These are phyloP conservation scores for Penicillium lagena DNA, from an alignment of 495 filamentous ascomycete species.

Conservation along the genomic window DNA sequence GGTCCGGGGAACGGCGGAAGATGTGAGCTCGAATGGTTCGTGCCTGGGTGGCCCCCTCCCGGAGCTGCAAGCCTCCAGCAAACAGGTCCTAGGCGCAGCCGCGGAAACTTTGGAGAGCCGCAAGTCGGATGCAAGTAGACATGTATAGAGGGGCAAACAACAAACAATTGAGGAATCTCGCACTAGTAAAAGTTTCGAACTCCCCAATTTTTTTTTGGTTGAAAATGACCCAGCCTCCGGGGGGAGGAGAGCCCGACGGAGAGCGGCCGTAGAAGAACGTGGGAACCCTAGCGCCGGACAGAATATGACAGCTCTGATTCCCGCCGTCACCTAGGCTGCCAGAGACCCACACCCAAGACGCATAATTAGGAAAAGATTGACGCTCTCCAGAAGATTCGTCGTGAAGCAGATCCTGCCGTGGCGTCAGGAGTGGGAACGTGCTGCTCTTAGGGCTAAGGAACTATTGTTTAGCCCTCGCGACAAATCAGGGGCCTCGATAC, in stretches of 20 bases:
- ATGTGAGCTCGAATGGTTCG: conserved; percentile 18
- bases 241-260: no score
- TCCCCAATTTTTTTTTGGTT: no score
- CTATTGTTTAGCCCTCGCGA: neutral
- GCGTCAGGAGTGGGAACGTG: conserved; percentile 15
- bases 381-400: neutral
- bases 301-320: conserved; percentile 39
- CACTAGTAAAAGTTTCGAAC: conserved; percentile 1
- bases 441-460: conserved; percentile 7
- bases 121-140: conserved; percentile 8
- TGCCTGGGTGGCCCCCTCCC: conserved; percentile 11
- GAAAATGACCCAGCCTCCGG: no score
- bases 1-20: conserved; percentile 13
- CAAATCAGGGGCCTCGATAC: no score
- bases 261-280: conserved; percentile 9
- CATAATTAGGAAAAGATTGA: neutral
- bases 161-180: neutral
- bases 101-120: neutral
- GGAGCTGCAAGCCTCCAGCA: conserved; percentile 16
- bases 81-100: conserved; percentile 15
- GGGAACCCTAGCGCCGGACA: conserved; percentile 14
- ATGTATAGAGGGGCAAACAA: neutral
- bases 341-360: neutral
- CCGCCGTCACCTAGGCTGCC: neutral
- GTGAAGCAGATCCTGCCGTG: neutral